Evolutionary conservation across 2,329 filamentous ascomycete genomes (phyloP), one percentile per base, ranked within the genome.

Genomic region (Lecanosticta acicola): DNA sequence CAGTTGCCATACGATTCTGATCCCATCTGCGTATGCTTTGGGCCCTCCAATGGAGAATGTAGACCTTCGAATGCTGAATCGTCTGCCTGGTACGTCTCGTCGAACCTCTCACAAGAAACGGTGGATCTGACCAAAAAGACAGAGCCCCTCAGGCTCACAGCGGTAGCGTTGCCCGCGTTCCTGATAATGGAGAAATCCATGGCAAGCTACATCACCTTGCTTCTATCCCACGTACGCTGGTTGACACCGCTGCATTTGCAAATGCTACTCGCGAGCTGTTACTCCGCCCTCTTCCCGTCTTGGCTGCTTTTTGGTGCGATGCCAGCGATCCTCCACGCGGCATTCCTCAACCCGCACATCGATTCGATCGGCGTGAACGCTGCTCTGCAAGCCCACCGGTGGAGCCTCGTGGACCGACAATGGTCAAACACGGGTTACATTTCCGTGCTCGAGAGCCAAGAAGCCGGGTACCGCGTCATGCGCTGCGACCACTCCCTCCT

Each of bases 401-500:
- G 84, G 77, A 77, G 79, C 1, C 69, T 97, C 1, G 65, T 97
- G 36, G 90, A 89, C 39, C 82, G 93, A 9, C 76, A 79, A 54
- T 93, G 97, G 66, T 95, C 89, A 0, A 68, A 85, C 39, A 97
- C 93, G 0, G 93, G 93, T 4, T 97, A 98, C 62, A 75, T 98
- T 35, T 95, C 91, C 0, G 87, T 98, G 1, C 65, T 96, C 19
- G 87, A 98, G 55, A 93, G 82, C 62, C 63, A 75, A 5, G 68
- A 82, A 3, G 74, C 80, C 32, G 78, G 82, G 1, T 96, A 87
- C 67, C 79, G 89, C 1, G 80, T 90, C 13, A 79, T 98, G 75
- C 81, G 93, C 49, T 96, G 89, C 65, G 93, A 97, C 60, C 93
- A 98, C 66, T 95, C 89, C 60, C 75, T 98, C 24, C 76, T 98